phyloP scores from a whole-genome alignment of 2,329 filamentous ascomycete genomes.

The Neofusicoccum sp. region DNA sequence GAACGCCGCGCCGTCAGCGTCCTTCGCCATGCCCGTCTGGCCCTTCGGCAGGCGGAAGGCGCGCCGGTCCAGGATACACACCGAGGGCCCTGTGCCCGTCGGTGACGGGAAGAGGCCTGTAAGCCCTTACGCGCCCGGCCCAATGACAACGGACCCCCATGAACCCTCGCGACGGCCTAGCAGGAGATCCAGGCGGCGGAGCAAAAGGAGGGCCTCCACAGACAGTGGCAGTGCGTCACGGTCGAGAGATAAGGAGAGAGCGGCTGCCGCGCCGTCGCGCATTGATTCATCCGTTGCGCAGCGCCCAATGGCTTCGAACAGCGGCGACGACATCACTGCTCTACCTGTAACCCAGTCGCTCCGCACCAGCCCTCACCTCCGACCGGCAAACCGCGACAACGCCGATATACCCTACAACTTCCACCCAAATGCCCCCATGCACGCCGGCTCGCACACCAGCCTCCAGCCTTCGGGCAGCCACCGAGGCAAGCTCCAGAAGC shows the following conservation, averaged over 20 bases:
- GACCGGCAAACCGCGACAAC: conserved; percentile 40
- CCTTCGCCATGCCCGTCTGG: conserved; percentile 70
- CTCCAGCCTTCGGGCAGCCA: conserved; percentile 35
- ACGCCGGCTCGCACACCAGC: conserved; percentile 32
- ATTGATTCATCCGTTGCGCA: conserved; percentile 8
- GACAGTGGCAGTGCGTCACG: conserved; percentile 15
- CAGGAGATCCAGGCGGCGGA: conserved; percentile 24
- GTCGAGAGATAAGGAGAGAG: conserved; percentile 7
- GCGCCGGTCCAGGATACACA: conserved; percentile 11
- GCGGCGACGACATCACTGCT: conserved; percentile 48
- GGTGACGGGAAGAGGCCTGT: conserved; percentile 47
- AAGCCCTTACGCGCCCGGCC: conserved; percentile 22
- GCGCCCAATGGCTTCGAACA: conserved; percentile 23
- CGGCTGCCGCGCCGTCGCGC: conserved; percentile 10
- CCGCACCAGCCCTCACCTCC: conserved; percentile 48
- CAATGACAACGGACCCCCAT: conserved; percentile 20
- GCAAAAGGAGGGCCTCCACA: conserved; percentile 25
- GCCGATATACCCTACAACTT: conserved; percentile 47
- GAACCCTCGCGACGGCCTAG: conserved; percentile 16
- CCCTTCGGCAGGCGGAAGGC: conserved; percentile 59
- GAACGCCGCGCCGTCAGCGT: conserved; percentile 11
- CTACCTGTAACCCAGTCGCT: conserved; percentile 42
- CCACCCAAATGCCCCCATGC: conserved; percentile 29
- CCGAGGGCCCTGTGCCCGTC: conserved; percentile 45
- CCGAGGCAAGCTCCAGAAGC: conserved; percentile 50